phyloP scores from a whole-genome alignment of 140 eudicot species.

The Senecio squalidus region DNA sequence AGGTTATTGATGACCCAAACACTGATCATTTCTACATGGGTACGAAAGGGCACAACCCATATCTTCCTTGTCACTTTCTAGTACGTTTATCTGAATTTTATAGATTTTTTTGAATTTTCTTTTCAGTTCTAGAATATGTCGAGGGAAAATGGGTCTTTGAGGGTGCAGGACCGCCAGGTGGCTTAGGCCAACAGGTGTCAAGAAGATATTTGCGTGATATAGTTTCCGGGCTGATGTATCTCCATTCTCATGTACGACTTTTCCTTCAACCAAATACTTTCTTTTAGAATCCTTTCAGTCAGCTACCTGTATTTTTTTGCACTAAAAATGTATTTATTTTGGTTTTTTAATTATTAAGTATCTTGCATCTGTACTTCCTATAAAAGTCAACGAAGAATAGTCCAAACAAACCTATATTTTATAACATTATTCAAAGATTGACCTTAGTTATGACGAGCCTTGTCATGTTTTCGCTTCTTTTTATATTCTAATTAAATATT shows the following conservation, averaged over 20 bases:
- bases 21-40: slow-evolving; percentile 98
- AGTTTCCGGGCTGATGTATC: slow-evolving; percentile 86
- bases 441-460: not conserved
- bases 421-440: too few relatives aligned
- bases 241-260: slow-evolving; percentile 72
- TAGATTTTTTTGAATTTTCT: not conserved
- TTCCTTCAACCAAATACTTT: not conserved
- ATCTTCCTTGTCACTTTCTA: not conserved
- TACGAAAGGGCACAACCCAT: slow-evolving; percentile 28
- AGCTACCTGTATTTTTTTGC: not conserved
- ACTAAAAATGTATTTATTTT: not conserved
- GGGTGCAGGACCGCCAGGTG: slow-evolving; percentile 88
- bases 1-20: slow-evolving; percentile 95
- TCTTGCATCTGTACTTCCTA: slow-evolving; percentile 4
- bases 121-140: slow-evolving; percentile 83
- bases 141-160: slow-evolving; percentile 97
- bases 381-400: not conserved
- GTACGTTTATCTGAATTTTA: not conserved
- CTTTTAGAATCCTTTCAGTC: too few relatives aligned
- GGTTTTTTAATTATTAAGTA: not conserved
- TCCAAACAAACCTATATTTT: not conserved
- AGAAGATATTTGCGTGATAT: slow-evolving; percentile 80
- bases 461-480: not conserved
- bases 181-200: slow-evolving; percentile 61
- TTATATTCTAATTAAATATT: not conserved